These are phyloP conservation scores for Lophiostoma macrostomum DNA, from an alignment of 495 filamentous ascomycete genomes.

Conservation along the genomic window DNA sequence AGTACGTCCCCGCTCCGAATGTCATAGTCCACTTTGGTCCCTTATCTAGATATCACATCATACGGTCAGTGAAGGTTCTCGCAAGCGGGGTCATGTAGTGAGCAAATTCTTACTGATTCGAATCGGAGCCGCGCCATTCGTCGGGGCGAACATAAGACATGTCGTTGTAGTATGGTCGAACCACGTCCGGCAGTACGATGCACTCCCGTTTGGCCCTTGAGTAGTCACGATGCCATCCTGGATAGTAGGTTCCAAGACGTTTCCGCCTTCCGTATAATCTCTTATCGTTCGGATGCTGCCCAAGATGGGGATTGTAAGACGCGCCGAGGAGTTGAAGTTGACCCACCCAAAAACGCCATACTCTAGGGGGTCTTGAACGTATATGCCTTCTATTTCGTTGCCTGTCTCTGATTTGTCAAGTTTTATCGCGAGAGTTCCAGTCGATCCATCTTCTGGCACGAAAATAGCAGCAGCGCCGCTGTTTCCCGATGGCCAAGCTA, in stretches of 20 bases:
- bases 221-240: conserved; percentile 53
- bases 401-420: conserved; percentile 48
- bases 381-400: conserved; percentile 41
- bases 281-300: conserved; percentile 61
- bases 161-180: conserved; percentile 60
- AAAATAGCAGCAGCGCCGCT: conserved; percentile 58
- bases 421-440: conserved; percentile 53
- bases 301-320: conserved; percentile 53
- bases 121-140: conserved; percentile 29
- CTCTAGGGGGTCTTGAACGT: no score
- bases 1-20: conserved; percentile 53
- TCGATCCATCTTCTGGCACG: conserved; percentile 49
- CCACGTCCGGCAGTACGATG: conserved; percentile 53
- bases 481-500: conserved; percentile 66
- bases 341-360: conserved; percentile 52
- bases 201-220: conserved; percentile 42
- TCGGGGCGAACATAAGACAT: conserved; percentile 47
- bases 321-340: conserved; percentile 55
- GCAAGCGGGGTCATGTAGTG: no score
- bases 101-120: no score
- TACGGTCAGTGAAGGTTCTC: no score
- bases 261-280: conserved; percentile 59
- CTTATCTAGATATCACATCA: no score
- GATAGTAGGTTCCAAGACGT: conserved; percentile 50
- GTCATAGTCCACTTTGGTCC: no score